Conservation (phyloP, 768 basidiomycete species). For the Leccinum longicurvipes region DNA sequence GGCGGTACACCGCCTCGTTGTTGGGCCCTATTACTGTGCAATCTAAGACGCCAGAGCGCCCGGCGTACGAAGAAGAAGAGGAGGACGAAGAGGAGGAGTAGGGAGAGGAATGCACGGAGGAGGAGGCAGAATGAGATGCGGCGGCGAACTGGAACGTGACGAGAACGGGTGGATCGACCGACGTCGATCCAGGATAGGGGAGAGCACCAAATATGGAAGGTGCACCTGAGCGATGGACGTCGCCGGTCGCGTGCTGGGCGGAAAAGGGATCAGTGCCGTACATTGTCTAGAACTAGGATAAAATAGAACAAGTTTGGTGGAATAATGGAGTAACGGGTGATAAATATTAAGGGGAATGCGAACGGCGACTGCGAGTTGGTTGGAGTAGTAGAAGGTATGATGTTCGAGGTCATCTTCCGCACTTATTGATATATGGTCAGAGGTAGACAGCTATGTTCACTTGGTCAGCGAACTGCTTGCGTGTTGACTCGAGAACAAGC, state of each 20-base stretch:
- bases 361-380: too few species aligned
- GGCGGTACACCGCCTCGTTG: conserved; percentile 43
- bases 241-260: conserved; percentile 23
- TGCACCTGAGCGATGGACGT: conserved; percentile 5
- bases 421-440: background rate
- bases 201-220: conserved; percentile 65
- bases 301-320: background rate
- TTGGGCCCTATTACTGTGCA: conserved; percentile 51
- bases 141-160: conserved; percentile 38
- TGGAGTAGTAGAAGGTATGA: background rate
- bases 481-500: background rate
- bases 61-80: background rate
- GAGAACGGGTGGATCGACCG: conserved; percentile 25
- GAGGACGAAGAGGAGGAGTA: background rate
- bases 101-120: background rate
- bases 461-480: background rate
- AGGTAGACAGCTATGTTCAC: background rate
- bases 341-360: too few species aligned
- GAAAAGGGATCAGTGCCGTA: conserved; percentile 31
- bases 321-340: background rate
- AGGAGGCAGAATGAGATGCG: background rate
- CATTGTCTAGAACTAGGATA: conserved; percentile 4
- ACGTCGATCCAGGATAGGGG: conserved; percentile 43
- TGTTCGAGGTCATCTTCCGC: background rate
- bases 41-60: background rate